Evolutionary conservation across 208 protist species (phyloP), one percentile per base, ranked within the genome.

Genomic region (Vickermania ingenoplastis): DNA sequence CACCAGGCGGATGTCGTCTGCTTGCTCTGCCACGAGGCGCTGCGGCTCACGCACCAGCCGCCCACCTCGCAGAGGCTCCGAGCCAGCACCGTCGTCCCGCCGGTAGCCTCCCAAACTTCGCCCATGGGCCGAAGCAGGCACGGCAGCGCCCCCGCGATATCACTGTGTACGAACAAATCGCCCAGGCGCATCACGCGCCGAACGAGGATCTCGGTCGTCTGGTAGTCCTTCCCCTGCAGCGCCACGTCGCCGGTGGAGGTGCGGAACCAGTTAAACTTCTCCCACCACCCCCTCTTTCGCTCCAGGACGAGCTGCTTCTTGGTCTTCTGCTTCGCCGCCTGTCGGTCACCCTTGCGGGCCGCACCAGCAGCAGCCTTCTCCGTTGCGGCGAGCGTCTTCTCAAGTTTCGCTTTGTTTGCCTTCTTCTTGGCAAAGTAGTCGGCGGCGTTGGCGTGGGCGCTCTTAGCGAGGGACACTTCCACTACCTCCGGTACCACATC

Each of bases 251-350:
- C 97, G 30, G 97, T 90, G 4, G 81, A 88, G 0, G 92, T 96
- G 63, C 98, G 89, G 67, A 99, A 99, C 97, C 97, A 99, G 41
- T 85, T 58, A 53, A 98, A 98, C 73, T 99, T 99, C 57, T 99
- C 98, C 86, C 98, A 99, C 97, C 97, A 99, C 31, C 81, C 82
- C 3, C 82, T 64, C 65, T 88, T 87, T 25, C 98, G 81, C 59
- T 96, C 77, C 31, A 80, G 71, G 21, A 81, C 62, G 58, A 99
- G 95, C 23, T 71, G 65, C 29, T 91, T 80, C 53, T 83, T 92
- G 5, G 74, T 73, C 22, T 70, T 63, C 63, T 73, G 76, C 65
- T 79, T 87, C 45, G 86, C 83, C 0, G 88, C 64, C 11, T 71
- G 49, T 7, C 72, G 62, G 3, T 79, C 68, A 0, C 79, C 82